Base-by-base conservation (phyloP, 140 eudicot genomes). In the Stevia rebaudiana region DNA sequence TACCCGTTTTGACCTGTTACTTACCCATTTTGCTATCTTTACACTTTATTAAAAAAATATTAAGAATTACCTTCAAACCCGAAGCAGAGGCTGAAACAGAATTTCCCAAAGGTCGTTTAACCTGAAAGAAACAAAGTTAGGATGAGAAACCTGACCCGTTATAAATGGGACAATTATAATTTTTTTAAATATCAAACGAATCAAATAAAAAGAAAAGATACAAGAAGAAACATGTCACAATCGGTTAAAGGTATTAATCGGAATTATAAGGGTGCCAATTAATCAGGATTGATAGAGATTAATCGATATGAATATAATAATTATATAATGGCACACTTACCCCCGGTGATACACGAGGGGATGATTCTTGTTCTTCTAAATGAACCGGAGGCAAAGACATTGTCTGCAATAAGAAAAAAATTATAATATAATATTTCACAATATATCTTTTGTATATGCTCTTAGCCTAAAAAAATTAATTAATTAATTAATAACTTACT, bases 321-420 rank as follows among this genome's bases (percentile, higher is more conserved):
- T 42, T 8, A 63, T n/a, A n/a, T 30, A 7, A 23, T 24, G 7
- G 25, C 36, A 40, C 39, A 55, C 67, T 22, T 47, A 85, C 94
- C 81, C 76, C 78, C 28, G 56, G 77, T 19, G 87, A 79, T 35
- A 79, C 37, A 41, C 83, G 79, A 9, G 97, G 87, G 37, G 95
- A 76, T 41, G 82, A 65, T 25, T 81, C 76, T 59, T 52, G 30
- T 65, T 90, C 95, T 65, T 63, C 72, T 13, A 64, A 40, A 46
- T 56, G 40, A 67, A 61, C 75, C 8, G 81, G 67, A 54, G 95
- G 89, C 64, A 80, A 50, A 25, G 95, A 83, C 50, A 61, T 63
- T 49, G 88, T 57, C 97, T 90, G 72, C 41, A 52, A 67, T 31
- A 1, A 48, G 49, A 47, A 33, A 19, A 23, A 52, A 12, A 67